Percentiles rank a stretch among this genome's conserved stretches.
Conservation (phyloP, 345 rosid genomes). For the Linum lewisii region DNA sequence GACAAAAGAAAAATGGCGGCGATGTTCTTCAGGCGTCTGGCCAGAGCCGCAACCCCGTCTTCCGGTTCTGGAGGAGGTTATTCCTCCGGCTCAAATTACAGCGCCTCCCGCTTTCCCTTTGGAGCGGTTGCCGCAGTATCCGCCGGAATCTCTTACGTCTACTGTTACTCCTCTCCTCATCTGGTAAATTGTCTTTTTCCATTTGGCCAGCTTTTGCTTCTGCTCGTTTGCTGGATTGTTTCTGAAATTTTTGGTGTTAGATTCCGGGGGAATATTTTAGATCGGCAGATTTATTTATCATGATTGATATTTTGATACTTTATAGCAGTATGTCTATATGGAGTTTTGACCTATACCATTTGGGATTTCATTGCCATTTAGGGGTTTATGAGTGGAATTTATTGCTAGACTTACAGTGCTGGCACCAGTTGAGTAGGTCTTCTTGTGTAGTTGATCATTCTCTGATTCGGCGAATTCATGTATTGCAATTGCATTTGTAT, state of each 20-base stretch:
- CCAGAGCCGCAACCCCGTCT: constrained; percentile 18
- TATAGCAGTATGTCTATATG: too few relatives aligned
- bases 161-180: constrained; percentile 41
- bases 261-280: background rate
- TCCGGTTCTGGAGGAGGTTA: constrained; percentile 32
- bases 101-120: constrained; percentile 40
- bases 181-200: constrained; percentile 31
- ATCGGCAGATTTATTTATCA: too few relatives aligned
- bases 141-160: constrained; percentile 68
- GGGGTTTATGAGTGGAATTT: too few relatives aligned
- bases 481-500: constrained; percentile 5
- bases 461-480: constrained; percentile 1
- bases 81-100: constrained; percentile 21
- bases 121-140: constrained; percentile 73
- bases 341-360: too few relatives aligned
- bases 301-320: too few relatives aligned
- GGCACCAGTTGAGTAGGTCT: too few relatives aligned
- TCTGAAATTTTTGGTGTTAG: background rate
- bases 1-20: constrained; percentile 35
- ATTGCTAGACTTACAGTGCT: too few relatives aligned
- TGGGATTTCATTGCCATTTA: too few relatives aligned
- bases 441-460: too few relatives aligned
- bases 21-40: constrained; percentile 49
- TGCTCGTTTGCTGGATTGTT: constrained; percentile 7
- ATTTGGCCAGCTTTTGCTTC: background rate